A percentile compares a stretch with the other conserved stretches of the same genome.
Evolutionary conservation across 129 eudicot genomes (phyloP).

Genomic region (Lactuca saligna): DNA sequence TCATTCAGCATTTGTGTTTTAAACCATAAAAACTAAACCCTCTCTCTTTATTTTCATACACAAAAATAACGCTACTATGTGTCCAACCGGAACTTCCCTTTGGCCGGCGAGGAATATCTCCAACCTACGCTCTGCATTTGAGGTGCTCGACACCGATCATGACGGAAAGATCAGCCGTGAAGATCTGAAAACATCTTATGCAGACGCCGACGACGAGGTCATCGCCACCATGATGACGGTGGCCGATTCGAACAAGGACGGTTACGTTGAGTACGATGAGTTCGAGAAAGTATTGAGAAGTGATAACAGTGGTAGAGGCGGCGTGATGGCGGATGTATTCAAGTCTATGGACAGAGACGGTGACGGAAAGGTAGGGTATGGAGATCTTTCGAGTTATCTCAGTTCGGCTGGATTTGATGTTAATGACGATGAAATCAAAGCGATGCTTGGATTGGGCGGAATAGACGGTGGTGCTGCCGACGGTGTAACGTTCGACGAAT

Average conservation of each 20-base stretch:
- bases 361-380: conserved; percentile 73
- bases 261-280: conserved; percentile 76
- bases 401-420: conserved; percentile 57
- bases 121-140: conserved; percentile 67
- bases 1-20: neutral
- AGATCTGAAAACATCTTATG: conserved; percentile 59
- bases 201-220: conserved; percentile 46
- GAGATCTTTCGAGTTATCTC: conserved; percentile 58
- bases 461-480: conserved; percentile 39
- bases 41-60: neutral
- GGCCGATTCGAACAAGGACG: conserved; percentile 71
- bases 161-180: conserved; percentile 79
- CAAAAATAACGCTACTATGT: conserved; percentile 33
- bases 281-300: conserved; percentile 60
- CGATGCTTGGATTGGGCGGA: conserved; percentile 68
- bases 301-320: neutral
- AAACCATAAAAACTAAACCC: conserved; percentile 20
- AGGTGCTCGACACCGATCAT: conserved; percentile 69
- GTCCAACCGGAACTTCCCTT: conserved; percentile 50
- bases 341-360: conserved; percentile 83
- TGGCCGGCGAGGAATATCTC: conserved; percentile 25
- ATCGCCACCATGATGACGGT: conserved; percentile 68
- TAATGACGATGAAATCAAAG: conserved; percentile 66
- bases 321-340: conserved; percentile 72
- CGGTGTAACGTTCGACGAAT: conserved; percentile 59